A percentile compares a stretch with the other conserved stretches of the same genome.
Evolutionary conservation across 257 asterid genomes (phyloP).

Genomic region (Penstemon newberryi): DNA sequence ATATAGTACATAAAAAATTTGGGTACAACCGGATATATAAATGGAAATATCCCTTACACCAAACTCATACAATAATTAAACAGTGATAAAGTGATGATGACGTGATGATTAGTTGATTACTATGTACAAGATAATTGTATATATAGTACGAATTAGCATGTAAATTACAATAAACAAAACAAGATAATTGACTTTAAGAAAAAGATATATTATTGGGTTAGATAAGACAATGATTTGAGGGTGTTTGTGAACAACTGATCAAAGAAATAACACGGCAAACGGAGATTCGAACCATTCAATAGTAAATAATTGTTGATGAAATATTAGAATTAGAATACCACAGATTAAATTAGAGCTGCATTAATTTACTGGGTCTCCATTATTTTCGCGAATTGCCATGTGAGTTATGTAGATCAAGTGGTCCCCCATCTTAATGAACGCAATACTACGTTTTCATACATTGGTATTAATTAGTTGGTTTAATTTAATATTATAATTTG

Average conservation of each 20-base stretch:
- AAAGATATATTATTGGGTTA: background rate
- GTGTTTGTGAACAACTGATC: background rate
- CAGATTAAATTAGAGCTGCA: conserved; percentile 10
- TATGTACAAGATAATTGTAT: conserved; percentile 26
- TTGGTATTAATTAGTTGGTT: background rate
- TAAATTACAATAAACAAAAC: background rate
- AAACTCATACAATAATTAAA: conserved; percentile 11
- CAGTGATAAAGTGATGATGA: conserved; percentile 12
- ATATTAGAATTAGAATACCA: background rate
- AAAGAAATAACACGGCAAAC: conserved; percentile 15
- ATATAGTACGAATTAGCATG: background rate
- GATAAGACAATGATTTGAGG: conserved; percentile 19
- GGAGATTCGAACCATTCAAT: conserved; percentile 24
- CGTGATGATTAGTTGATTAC: background rate
- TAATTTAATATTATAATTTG: background rate
- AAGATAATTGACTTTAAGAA: conserved; percentile 28
- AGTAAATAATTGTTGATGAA: background rate
- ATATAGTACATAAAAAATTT: conserved; percentile 2
- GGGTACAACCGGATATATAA: background rate
- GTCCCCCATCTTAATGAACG: conserved; percentile 16
- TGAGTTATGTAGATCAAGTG: conserved; percentile 18
- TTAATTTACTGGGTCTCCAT: background rate
- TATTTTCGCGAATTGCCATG: conserved; percentile 18
- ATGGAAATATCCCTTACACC: conserved; percentile 8
- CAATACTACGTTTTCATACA: conserved; percentile 5